Evolutionary conservation across 2,329 filamentous ascomycete species (phyloP), one percentile per base, ranked within the genome.

Genomic region (Blastomyces percursus): DNA sequence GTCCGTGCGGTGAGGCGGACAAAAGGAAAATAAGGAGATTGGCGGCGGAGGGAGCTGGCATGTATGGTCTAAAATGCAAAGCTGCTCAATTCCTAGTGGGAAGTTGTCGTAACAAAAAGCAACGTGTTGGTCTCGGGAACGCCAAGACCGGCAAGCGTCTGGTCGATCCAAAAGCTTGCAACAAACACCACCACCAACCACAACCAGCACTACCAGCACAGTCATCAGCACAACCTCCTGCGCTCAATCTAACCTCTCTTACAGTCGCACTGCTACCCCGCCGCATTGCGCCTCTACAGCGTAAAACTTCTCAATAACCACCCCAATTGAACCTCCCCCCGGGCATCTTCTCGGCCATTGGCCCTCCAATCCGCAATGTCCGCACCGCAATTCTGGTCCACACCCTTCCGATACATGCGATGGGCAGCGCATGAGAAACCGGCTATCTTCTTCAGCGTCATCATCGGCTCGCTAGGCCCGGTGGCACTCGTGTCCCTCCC

Each of bases 341-440:
- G 19, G 52, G 52, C 16, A 27, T 42, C 38, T 16, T 21, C 56
- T 21, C 56, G 24, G 30, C 40, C 57, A 32, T 42, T n/a, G 30
- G 40, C 60, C 54, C 55, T 61, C 60, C 55, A 57, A 60, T 50
- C 67, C 69, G 68, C 64, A 66, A 80, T 80, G 78, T 75, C 82
- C 64, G 81, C 83, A 62, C 88, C 91, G 70, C 81, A 82, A 71
- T 96, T 99, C 88, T 96, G 88, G 86, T 83, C 85, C 68, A 82
- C 84, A 64, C 94, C 94, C 67, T 72, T 95, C 74, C 86, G 86
- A 71, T 97, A 96, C 85, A 78, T 89, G 71, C 87, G 87, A 77
- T 97, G 92, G 91, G 86, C 91, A 61, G 83, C 89, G 59, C 87
- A 91, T 78, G 88, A 94, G 77, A 89, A 89, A 76, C 94, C 94